phyloP scores from a whole-genome alignment of 768 basidiomycete species.

The Austroboletus eburneus region DNA sequence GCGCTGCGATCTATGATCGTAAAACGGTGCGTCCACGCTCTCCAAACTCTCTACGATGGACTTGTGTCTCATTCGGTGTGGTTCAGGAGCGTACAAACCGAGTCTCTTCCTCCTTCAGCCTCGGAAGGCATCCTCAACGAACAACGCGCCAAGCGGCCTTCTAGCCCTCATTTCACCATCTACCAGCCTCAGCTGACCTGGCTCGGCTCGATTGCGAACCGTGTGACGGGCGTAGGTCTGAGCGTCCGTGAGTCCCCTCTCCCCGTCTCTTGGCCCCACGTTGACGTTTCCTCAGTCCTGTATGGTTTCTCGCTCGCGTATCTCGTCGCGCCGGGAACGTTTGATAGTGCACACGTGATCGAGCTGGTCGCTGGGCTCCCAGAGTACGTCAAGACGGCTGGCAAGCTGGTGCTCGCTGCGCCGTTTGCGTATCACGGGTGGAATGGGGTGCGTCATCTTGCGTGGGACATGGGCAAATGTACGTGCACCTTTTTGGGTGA shows the following conservation, averaged over 20 bases:
- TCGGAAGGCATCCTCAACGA: constrained; percentile 69
- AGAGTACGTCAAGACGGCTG: constrained; percentile 67
- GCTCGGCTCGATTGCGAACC: constrained; percentile 81
- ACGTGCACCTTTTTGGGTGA: constrained; percentile 33
- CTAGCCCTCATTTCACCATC: constrained; percentile 93
- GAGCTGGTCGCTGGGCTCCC: constrained; percentile 70
- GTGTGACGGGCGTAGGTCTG: constrained; percentile 78
- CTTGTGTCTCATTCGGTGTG: too few relatives aligned
- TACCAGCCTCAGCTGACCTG: constrained; percentile 95
- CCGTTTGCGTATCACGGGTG: constrained; percentile 89
- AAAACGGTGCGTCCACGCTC: constrained; percentile 38
- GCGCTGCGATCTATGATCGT: constrained; percentile 27
- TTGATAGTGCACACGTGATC: constrained; percentile 76
- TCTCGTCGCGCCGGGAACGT: constrained; percentile 73
- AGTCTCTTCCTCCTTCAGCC: constrained; percentile 60
- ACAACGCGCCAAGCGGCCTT: constrained; percentile 86
- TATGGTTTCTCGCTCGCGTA: constrained; percentile 88
- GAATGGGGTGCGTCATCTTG: constrained; percentile 88
- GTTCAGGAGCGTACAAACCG: constrained; percentile 55
- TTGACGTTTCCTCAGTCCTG: constrained; percentile 49
- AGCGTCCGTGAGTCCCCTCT: constrained; percentile 40
- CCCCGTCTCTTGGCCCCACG: too few relatives aligned
- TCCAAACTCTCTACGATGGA: too few relatives aligned
- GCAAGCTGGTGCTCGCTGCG: constrained; percentile 74
- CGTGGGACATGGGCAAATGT: constrained; percentile 91